Evolutionary conservation across 768 basidiomycete genomes (phyloP).

Genomic region (Cyclocybe aegerita): DNA sequence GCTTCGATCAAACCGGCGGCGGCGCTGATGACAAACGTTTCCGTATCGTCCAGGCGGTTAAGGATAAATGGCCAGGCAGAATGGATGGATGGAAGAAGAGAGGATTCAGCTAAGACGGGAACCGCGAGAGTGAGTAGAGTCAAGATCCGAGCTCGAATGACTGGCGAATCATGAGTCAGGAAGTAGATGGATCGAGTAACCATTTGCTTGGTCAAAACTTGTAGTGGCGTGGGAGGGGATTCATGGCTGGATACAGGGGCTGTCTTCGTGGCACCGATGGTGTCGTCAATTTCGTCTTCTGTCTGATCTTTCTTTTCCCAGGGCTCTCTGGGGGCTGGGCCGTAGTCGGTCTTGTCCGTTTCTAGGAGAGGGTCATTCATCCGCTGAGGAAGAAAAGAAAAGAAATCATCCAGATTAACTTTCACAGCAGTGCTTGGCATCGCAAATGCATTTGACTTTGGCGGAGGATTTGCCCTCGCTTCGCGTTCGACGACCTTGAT

Average conservation of each 20-base stretch:
- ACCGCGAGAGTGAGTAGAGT: conserved; percentile 71
- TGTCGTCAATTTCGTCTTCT: conserved; percentile 9
- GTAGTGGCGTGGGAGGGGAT: conserved; percentile 62
- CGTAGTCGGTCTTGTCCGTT: conserved; percentile 49
- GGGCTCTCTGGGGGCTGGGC: conserved; percentile 55
- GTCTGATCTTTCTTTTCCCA: conserved; percentile 44
- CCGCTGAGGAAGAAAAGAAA: conserved; percentile 63
- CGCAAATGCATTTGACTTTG: conserved; percentile 11
- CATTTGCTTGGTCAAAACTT: conserved; percentile 80
- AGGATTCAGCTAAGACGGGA: conserved; percentile 67
- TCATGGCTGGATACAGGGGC: conserved; percentile 41
- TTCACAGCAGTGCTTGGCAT: conserved; percentile 23
- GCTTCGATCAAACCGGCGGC: conserved; percentile 74
- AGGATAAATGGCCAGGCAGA: conserved; percentile 93
- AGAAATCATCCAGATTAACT: conserved; percentile 45
- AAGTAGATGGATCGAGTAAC: conserved; percentile 86
- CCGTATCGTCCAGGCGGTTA: conserved; percentile 72
- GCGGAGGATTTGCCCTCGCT: conserved; percentile 26
- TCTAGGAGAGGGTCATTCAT: conserved; percentile 31
- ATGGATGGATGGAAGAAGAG: conserved; percentile 83
- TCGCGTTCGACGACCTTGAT: conserved; percentile 73
- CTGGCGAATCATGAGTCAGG: conserved; percentile 85
- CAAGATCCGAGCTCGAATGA: conserved; percentile 84
- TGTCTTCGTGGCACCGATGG: conserved; percentile 15
- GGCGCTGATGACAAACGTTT: conserved; percentile 78